phyloP scores from a whole-genome alignment of 192 early-diverging fungal species.

The Ambispora gerdemannii region DNA sequence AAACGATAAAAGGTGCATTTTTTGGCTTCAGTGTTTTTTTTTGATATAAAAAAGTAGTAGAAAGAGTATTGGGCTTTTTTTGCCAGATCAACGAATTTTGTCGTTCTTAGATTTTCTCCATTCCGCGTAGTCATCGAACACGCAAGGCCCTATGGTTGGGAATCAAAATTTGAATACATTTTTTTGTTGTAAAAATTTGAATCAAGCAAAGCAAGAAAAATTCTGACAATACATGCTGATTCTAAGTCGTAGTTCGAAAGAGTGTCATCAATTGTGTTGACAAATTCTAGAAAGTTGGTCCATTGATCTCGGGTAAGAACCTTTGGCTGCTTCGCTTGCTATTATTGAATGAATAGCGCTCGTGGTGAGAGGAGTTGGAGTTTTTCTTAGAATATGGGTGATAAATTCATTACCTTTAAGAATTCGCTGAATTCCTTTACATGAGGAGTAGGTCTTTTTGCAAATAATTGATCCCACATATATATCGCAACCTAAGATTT shows the following conservation, averaged over 20 bases:
- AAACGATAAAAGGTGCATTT: no score
- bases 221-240: conserved; percentile 51
- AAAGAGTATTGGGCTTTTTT: no score
- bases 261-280: conserved; percentile 44
- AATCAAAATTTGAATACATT: not conserved
- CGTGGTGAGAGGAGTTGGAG: not conserved
- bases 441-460: conserved; percentile 39
- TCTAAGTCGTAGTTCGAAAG: conserved; percentile 55
- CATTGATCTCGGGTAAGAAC: conserved; percentile 70
- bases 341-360: not conserved
- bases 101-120: not conserved
- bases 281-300: conserved; percentile 63
- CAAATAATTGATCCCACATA: conserved; percentile 53
- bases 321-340: conserved; percentile 44
- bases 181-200: not conserved
- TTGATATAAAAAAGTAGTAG: no score
- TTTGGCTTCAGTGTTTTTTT: no score
- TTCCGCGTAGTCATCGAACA: conserved; percentile 12
- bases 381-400: not conserved
- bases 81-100: not conserved
- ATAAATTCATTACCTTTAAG: conserved; percentile 35
- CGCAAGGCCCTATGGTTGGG: not conserved
- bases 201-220: not conserved
- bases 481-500: conserved; percentile 46
- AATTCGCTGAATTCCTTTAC: conserved; percentile 50